Percentiles rank a stretch among this genome's conserved stretches.
Conservation (phyloP, 768 basidiomycete species). For the Tricholomella constricta region DNA sequence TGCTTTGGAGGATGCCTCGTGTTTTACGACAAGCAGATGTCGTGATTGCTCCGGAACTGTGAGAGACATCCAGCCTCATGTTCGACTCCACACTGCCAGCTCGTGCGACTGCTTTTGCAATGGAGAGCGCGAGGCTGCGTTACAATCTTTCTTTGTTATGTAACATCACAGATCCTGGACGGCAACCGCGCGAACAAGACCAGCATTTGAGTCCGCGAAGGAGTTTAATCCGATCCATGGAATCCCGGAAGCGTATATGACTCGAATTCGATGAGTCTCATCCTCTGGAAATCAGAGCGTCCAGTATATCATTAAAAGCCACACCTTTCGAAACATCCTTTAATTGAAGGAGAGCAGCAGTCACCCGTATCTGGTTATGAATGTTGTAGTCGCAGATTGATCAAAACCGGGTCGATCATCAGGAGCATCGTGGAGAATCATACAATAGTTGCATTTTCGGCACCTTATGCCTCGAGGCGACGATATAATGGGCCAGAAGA, state of each 20-base stretch:
- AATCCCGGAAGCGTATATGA: no score
- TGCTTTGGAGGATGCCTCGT: slow-evolving; percentile 10
- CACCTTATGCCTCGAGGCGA: neutral
- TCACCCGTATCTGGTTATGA: neutral
- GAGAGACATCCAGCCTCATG: neutral
- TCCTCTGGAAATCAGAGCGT: neutral
- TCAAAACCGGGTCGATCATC: neutral
- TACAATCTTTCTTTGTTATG: neutral
- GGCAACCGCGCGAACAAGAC: no score
- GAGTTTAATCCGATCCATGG: neutral
- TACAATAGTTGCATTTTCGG: neutral
- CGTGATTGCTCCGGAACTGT: neutral
- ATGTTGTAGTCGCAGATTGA: neutral
- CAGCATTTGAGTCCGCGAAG: no score
- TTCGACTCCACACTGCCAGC: neutral
- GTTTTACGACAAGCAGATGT: slow-evolving; percentile 9
- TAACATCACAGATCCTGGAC: neutral
- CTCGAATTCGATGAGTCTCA: neutral
- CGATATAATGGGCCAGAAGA: neutral
- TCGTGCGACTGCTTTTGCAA: no score
- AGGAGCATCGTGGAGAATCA: neutral
- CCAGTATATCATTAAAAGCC: neutral
- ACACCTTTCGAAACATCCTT: neutral
- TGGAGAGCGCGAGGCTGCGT: neutral
- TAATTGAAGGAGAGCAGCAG: neutral